Base-by-base conservation (phyloP, 164 flowering plant genomes). In the Aristolochia californica region DNA sequence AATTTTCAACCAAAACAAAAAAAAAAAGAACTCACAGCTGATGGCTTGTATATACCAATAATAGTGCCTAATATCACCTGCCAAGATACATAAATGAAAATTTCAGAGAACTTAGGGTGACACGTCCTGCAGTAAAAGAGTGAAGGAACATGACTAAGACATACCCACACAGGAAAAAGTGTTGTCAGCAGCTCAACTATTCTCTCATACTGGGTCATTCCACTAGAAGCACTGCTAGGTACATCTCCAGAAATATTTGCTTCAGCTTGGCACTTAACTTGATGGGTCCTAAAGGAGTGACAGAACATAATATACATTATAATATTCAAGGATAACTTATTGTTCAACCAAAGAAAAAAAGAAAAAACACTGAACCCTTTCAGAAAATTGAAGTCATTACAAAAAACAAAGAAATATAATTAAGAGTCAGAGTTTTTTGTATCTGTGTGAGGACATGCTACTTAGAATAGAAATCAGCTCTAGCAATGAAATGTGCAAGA, bases 91-190 rank as follows among this genome's bases (percentile, higher is more conserved):
- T 43, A 21, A 50, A 26, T 22, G n/a, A 34, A 23, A 56, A 55
- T 62, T 43, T 17, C 38, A 20, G 23, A 58, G 14, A 53, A 23
- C 47, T 12, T 38, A 50, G 15, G 17, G 18, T 43, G 49, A 64
- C 13, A 23, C 18, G 16, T 25, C n/a, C 21, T 27, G 27, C 55
- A 52, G 55, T 16, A 5, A 25, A 24, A 52, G 18, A 30, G 13
- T 10, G 2, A 4, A 1, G 8, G 21, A 55, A 38, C 16, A 34
- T 18, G 43, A 45, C 27, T 7, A 40, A 48, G 48, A 62, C 91
- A 61, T 76, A 93, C 97, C 97, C 99, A 93, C 21, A 89, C 56
- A 59, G 99, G 97, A 75, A 93, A 93, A 69, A 93, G 91, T 57
- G 97, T 89, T 5, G 95, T 87, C 71, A 93, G 69, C 58, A n/a